Percentiles rank a stretch among this genome's conserved stretches.
These are phyloP conservation scores for Podaxis sp. DNA, from an alignment of 768 basidiomycete species.

Conservation along the genomic window DNA sequence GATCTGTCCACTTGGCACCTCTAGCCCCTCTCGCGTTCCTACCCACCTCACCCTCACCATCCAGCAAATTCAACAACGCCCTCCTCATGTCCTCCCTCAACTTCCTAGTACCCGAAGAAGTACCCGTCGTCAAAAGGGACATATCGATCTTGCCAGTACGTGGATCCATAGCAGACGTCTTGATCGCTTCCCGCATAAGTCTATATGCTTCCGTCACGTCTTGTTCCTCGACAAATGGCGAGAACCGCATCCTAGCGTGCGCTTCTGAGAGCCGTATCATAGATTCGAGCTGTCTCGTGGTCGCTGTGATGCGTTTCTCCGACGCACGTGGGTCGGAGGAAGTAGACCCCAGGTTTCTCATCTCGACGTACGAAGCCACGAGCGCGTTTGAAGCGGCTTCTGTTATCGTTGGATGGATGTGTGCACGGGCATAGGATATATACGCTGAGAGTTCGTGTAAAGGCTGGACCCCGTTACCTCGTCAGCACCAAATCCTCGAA, in stretches of 20 bases:
- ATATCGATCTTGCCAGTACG: conserved; percentile 97
- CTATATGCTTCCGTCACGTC: conserved; percentile 91
- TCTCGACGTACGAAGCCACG: conserved; percentile 86
- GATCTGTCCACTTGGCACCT: conserved; percentile 80
- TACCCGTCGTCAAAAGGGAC: conserved; percentile 92
- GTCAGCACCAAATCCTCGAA: neutral
- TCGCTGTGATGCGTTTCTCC: conserved; percentile 96
- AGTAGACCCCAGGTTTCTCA: conserved; percentile 76
- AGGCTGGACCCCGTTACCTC: conserved; percentile 48
- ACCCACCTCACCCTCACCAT: conserved; percentile 39
- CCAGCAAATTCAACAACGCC: conserved; percentile 70
- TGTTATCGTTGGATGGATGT: conserved; percentile 82
- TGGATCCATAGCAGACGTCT: conserved; percentile 94
- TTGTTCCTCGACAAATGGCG: conserved; percentile 75
- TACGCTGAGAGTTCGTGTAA: conserved; percentile 90
- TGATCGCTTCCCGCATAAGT: conserved; percentile 96
- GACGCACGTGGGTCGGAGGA: conserved; percentile 74
- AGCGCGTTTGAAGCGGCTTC: conserved; percentile 84
- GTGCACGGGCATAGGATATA: conserved; percentile 88
- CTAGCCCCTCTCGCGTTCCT: conserved; percentile 60
- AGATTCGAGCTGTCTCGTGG: conserved; percentile 94
- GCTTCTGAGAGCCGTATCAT: conserved; percentile 97
- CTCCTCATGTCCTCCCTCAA: conserved; percentile 87
- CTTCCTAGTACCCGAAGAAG: conserved; percentile 82
- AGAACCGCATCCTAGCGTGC: conserved; percentile 95